Conservation (phyloP, 306 rosid species). For the Astragalus glycyphyllos region DNA sequence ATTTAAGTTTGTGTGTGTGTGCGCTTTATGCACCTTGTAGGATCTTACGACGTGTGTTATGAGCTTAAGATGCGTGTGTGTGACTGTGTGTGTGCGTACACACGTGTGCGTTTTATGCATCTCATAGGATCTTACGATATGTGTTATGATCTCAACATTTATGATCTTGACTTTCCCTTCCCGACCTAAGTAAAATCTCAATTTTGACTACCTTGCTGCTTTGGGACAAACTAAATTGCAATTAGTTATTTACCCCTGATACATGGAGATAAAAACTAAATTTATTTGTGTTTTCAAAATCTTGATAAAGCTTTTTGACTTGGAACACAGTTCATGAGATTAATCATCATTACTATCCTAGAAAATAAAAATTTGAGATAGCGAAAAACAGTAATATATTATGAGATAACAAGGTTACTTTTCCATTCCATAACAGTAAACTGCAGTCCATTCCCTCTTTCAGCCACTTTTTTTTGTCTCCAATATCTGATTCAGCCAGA, state of each 20-base stretch:
- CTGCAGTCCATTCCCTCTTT: constrained; percentile 99
- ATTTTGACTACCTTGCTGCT: not conserved
- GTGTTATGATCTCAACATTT: no score
- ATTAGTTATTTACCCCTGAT: constrained; percentile 2
- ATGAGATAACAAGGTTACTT: constrained; percentile 53
- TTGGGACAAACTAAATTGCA: constrained; percentile 19
- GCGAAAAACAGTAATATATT: constrained; percentile 19
- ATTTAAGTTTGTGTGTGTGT: no score
- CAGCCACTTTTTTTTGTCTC: constrained; percentile 81
- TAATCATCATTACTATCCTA: not conserved
- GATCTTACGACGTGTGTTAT: no score
- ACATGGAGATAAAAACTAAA: constrained; percentile 10
- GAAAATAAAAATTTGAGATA: constrained; percentile 21
- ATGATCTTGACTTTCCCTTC: no score
- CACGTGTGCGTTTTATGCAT: no score
- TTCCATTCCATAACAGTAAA: constrained; percentile 88
- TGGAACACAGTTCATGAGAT: constrained; percentile 16
- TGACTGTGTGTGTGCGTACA: no score
- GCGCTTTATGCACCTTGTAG: no score
- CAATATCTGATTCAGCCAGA: constrained; percentile 66
- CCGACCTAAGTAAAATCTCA: no score
- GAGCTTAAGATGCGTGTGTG: no score
- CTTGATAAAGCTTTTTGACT: constrained; percentile 18
- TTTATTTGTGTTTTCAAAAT: constrained; percentile 9
- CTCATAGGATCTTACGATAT: no score